Percentiles rank a stretch among this genome's conserved stretches.
Evolutionary conservation across 2,329 filamentous ascomycete genomes (phyloP).

Genomic region (Neospermospora avenae): DNA sequence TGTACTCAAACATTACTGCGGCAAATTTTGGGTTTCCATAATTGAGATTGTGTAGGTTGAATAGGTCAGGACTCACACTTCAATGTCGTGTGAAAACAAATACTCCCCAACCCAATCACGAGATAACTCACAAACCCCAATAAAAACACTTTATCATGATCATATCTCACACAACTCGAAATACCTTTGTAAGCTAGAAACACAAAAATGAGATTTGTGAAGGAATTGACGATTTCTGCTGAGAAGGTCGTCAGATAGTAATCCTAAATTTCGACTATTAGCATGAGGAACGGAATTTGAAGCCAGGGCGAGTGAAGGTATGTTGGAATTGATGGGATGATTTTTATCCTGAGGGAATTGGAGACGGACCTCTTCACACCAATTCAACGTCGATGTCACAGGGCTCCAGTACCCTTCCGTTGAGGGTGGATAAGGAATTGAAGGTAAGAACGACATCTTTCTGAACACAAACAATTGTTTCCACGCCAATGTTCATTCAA

Average conservation of each 20-base stretch:
- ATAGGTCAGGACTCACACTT: conserved; percentile 28
- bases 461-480: too few relatives aligned
- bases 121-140: conserved; percentile 48
- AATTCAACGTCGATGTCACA: conserved; percentile 36
- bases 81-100: conserved; percentile 35
- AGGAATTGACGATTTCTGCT: conserved; percentile 71
- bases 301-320: too few relatives aligned
- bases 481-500: too few relatives aligned
- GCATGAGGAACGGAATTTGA: neutral
- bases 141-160: conserved; percentile 71
- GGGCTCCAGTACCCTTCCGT: conserved; percentile 24
- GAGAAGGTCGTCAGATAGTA: conserved; percentile 70
- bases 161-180: conserved; percentile 63
- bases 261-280: conserved; percentile 46
- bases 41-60: neutral
- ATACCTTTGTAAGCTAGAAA: conserved; percentile 73
- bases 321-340: too few relatives aligned
- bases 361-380: conserved; percentile 67
- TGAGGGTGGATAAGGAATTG: conserved; percentile 8
- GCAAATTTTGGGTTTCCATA: too few relatives aligned
- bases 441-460: conserved; percentile 4
- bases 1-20: too few relatives aligned
- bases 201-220: conserved; percentile 79
- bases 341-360: too few relatives aligned
- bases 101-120: conserved; percentile 33